These are phyloP conservation scores for Mucor lusitanicus DNA, from an alignment of 371 early-diverging fungal species.

Conservation along the genomic window DNA sequence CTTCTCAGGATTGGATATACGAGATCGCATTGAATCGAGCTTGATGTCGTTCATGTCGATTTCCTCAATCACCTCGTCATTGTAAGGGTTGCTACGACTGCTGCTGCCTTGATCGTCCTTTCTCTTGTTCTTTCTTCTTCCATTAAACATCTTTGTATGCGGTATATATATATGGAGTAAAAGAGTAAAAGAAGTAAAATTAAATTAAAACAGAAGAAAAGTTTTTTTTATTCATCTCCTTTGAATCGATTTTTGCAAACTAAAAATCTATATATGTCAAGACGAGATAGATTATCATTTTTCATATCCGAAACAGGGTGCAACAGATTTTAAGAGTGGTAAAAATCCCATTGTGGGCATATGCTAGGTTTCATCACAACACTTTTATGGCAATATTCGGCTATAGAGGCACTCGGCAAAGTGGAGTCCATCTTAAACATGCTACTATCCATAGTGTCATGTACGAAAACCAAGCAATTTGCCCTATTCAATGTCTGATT, in stretches of 20 bases:
- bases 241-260: too few species aligned
- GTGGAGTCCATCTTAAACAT: too few species aligned
- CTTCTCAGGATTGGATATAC: conserved; percentile 4
- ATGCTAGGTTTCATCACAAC: too few species aligned
- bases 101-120: not conserved
- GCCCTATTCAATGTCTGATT: too few species aligned
- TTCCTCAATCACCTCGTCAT: conserved; percentile 6
- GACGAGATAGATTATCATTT: not conserved
- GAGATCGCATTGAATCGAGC: conserved; percentile 7
- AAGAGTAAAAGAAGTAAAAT: not conserved
- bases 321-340: not conserved
- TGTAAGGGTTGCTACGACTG: not conserved
- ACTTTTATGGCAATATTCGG: too few species aligned
- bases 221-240: too few species aligned
- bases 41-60: conserved; percentile 20
- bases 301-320: not conserved
- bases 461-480: too few species aligned
- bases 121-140: conserved; percentile 7
- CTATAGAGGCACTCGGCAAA: too few species aligned
- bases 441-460: too few species aligned
- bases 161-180: not conserved
- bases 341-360: too few species aligned
- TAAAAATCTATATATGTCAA: not conserved
- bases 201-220: not conserved
- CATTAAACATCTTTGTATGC: conserved; percentile 11